Conservation (phyloP, 2,329 filamentous ascomycete genomes). For the Helotiales sp. region DNA sequence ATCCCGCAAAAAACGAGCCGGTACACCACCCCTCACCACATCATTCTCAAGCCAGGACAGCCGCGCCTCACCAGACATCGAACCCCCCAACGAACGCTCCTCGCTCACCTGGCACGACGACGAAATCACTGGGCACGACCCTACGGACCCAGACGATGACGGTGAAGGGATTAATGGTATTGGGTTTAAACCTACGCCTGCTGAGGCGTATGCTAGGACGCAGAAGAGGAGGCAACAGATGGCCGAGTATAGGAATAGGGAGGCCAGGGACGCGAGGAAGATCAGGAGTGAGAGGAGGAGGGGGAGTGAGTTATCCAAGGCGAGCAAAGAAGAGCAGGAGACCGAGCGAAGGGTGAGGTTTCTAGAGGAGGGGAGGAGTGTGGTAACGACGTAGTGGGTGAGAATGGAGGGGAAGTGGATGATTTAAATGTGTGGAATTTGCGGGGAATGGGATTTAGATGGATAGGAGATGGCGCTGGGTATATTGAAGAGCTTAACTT, state of each 20-base stretch:
- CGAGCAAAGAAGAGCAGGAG: conserved; percentile 30
- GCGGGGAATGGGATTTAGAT: background rate
- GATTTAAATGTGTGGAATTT: conserved; percentile 4
- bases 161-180: conserved; percentile 71
- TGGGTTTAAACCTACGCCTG: conserved; percentile 67
- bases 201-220: conserved; percentile 61
- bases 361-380: conserved; percentile 30
- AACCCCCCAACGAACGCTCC: conserved; percentile 52
- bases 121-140: conserved; percentile 70
- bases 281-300: conserved; percentile 58
- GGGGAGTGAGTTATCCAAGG: conserved; percentile 26
- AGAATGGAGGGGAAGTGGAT: background rate
- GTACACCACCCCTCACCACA: conserved; percentile 35
- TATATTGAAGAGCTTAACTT: conserved; percentile 3
- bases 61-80: conserved; percentile 25
- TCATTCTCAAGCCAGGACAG: conserved; percentile 12
- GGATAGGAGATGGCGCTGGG: background rate
- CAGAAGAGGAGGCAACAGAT: conserved; percentile 65
- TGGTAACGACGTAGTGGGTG: conserved; percentile 21
- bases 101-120: conserved; percentile 70
- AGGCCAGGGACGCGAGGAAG: conserved; percentile 64
- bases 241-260: conserved; percentile 64
- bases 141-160: conserved; percentile 68
- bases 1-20: conserved; percentile 37
- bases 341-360: conserved; percentile 41